Percentiles rank a stretch among this genome's conserved stretches.
Conservation (phyloP, 805 yeast genomes). For the Clavispora fructus region DNA sequence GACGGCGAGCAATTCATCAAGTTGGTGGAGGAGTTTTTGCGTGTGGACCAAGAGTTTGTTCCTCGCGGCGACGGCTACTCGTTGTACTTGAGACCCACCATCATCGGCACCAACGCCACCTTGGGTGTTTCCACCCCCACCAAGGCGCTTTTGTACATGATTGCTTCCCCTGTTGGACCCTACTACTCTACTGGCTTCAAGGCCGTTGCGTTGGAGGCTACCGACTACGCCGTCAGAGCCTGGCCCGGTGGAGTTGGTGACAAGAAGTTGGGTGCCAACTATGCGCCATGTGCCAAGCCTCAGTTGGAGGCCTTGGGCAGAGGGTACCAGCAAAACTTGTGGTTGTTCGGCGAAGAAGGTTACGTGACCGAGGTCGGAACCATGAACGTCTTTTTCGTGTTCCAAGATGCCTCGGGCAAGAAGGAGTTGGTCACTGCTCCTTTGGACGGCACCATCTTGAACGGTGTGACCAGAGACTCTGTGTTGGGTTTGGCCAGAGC, state of each 20-base stretch:
- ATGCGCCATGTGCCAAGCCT: slow-evolving; percentile 92
- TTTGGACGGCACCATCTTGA: slow-evolving; percentile 92
- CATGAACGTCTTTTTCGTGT: slow-evolving; percentile 90
- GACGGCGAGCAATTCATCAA: slow-evolving; percentile 73
- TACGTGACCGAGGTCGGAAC: slow-evolving; percentile 95
- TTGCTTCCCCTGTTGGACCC: slow-evolving; percentile 96
- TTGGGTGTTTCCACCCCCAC: slow-evolving; percentile 84
- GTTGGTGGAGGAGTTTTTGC: slow-evolving; percentile 69
- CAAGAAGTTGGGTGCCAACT: slow-evolving; percentile 94
- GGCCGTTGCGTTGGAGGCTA: slow-evolving; percentile 91
- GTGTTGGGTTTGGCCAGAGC: slow-evolving; percentile 71
- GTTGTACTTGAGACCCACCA: slow-evolving; percentile 86
- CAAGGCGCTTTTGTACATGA: slow-evolving; percentile 77
- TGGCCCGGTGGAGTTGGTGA: slow-evolving; percentile 99
- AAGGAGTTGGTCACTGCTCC: slow-evolving; percentile 95
- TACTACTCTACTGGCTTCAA: slow-evolving; percentile 86
- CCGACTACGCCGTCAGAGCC: slow-evolving; percentile 94
- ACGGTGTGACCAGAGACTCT: slow-evolving; percentile 95
- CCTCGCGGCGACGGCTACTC: slow-evolving; percentile 89
- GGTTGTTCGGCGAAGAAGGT: slow-evolving; percentile 91
- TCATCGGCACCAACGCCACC: slow-evolving; percentile 88
- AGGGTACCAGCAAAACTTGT: slow-evolving; percentile 93
- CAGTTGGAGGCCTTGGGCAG: slow-evolving; percentile 84
- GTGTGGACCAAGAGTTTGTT: slow-evolving; percentile 69
- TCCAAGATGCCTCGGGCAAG: slow-evolving; percentile 75